Percentiles rank a stretch among this genome's conserved stretches.
These are phyloP conservation scores for Colletotrichum nymphaeae DNA, from an alignment of 2,329 filamentous ascomycete genomes.

Conservation along the genomic window DNA sequence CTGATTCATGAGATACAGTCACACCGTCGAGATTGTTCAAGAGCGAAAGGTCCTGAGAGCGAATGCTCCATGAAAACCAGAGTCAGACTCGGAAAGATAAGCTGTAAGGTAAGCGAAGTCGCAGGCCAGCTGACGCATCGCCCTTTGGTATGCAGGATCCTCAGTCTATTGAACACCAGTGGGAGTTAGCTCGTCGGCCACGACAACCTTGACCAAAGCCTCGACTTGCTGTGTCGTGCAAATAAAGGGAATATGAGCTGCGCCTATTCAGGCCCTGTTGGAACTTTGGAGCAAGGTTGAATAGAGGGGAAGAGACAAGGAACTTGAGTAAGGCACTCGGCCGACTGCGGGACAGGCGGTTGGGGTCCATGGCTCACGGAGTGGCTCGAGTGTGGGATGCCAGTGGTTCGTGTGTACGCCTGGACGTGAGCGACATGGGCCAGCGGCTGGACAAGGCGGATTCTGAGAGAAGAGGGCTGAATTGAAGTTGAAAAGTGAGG, in stretches of 20 bases:
- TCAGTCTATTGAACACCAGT: not conserved
- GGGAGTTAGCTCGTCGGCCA: not conserved
- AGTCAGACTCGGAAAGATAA: not conserved
- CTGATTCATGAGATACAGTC: not conserved
- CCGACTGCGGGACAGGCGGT: conserved; percentile 1
- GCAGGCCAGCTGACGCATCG: conserved; percentile 2
- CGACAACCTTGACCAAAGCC: not conserved
- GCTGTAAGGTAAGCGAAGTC: not conserved
- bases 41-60: not conserved
- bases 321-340: conserved; percentile 17
- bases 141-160: conserved; percentile 19
- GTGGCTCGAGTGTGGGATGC: conserved; percentile 16
- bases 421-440: conserved; percentile 15
- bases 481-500: not conserved
- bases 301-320: not conserved
- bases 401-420: conserved; percentile 25
- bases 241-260: conserved; percentile 5
- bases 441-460: conserved; percentile 33
- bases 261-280: not conserved
- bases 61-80: not conserved
- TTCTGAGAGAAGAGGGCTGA: conserved; percentile 8
- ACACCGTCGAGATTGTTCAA: not conserved
- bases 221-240: conserved; percentile 10
- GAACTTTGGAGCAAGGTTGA: not conserved
- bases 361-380: conserved; percentile 7